Base-by-base conservation (phyloP, 2,329 filamentous ascomycete species). In the Trichoderma breve region DNA sequence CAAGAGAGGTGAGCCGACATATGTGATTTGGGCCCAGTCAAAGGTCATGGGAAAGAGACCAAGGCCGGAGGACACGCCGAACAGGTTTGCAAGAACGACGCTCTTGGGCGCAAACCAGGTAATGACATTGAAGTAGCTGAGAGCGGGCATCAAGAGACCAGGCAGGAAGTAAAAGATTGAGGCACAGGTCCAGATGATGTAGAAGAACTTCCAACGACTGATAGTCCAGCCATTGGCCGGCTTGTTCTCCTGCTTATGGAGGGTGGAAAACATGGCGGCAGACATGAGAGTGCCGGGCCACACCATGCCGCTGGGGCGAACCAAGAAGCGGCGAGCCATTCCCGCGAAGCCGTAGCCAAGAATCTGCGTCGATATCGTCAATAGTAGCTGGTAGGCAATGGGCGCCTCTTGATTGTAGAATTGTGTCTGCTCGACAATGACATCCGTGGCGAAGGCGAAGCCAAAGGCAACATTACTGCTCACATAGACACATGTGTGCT, bases 281-380 rank as follows among this genome's bases (percentile, higher is more conserved):
- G 93, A 95, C 86, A 95, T 94, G 64, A 97, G 84, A 0, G 94
- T 97, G 26, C 92, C 92, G 1, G 94, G 94, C 94, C 94, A 97
- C 62, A 97, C 94, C 92, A 97, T 97, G 72, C 93, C 93, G 73
- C 92, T 93, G 0, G 94, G 94, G 30, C 93, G 89, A 32, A 97
- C 93, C 5, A 97, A 86, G 79, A 94, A 96, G 64, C 92, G 89
- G 71, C 93, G 87, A 2, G 93, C 93, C 57, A 97, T 85, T 2
- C 94, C 94, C 64, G 94, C 94, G 79, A 97, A 94, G 3, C 93
- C 91, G 80, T 97, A 97, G 15, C 94, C 94, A 39, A 97, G 84
- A 32, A 96, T 93, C 79, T 97, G 94, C 0, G 93, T 96, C 3
- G 93, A 96, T 18, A 97, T 86, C 0, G 92, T 96, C 55, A 97